Base-by-base conservation (phyloP, 1,284 basidiomycete genomes). In the Schizopora paradoxa region DNA sequence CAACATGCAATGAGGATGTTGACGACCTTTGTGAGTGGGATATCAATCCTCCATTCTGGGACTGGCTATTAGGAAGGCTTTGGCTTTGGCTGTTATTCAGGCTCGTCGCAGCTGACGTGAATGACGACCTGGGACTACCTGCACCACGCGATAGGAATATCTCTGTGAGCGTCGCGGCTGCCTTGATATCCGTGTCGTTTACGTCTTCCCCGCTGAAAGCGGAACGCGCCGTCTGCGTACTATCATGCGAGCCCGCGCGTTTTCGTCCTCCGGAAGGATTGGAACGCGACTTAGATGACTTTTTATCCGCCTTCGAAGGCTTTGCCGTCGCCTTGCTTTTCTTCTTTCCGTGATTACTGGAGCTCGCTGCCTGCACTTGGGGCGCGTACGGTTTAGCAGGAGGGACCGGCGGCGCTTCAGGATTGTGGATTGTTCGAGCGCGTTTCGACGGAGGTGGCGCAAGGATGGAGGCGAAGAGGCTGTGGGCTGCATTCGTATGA, bases 161-260 rank as follows among this genome's bases (percentile, higher is more conserved):
- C 8, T 79, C 80, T 1, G 86, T 87, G 50, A 89, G 66, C 6
- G 86, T 85, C 18, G 80, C 82, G 5, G 86, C 86, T 25, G 86
- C 86, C 60, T 86, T 82, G 73, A 86, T 82, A 61, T 88, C 84
- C 43, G 81, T 72, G 51, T 82, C 82, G 33, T 57, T 56, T 46
- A 48, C 52, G 32, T 42, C 40, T 13, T 47, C 49, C 2, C 29
- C 45, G 6, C 49, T 39, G 14, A 43, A 34, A 33, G 40, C 43
- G 25, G 49, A 51, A n/a, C 39, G 45, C n/a, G n/a, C n/a, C 18
- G 48, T 45, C 13, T 37, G 43, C 4, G 39, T 31, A 21, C 48
- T 45, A 25, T 43, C 42, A 23, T 41, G 35, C 23, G 45, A 47
- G 14, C 39, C 36, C 10, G 45, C 45, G 40, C 45, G 33, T 7